Conservation (phyloP, 1,284 basidiomycete species). For the Anthracocystis walkeri region DNA sequence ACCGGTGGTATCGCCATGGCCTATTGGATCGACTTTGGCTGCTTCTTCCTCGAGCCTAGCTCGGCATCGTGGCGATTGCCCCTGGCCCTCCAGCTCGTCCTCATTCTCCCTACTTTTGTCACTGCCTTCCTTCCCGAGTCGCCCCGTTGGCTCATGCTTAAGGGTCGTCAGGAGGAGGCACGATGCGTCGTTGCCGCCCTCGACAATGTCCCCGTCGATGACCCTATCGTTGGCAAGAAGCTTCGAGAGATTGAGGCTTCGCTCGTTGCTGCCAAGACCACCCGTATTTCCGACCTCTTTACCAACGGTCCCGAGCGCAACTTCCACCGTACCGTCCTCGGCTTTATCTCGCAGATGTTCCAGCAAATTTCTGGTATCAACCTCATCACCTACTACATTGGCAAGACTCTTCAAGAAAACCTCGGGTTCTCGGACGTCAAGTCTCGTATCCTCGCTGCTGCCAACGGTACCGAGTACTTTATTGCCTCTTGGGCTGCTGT, state of each 20-base stretch:
- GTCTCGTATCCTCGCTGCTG: conserved; percentile 64
- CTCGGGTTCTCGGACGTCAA: conserved; percentile 58
- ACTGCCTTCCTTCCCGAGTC: conserved; percentile 67
- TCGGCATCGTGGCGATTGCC: conserved; percentile 63
- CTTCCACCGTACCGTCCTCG: conserved; percentile 65
- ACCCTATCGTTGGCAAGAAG: conserved; percentile 55
- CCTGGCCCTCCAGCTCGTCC: conserved; percentile 65
- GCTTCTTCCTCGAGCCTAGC: conserved; percentile 57
- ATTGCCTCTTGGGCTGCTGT: conserved; percentile 66
- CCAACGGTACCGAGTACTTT: conserved; percentile 68
- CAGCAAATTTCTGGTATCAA: conserved; percentile 68
- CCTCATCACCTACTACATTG: conserved; percentile 68
- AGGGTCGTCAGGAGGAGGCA: conserved; percentile 58
- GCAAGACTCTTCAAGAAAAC: conserved; percentile 63
- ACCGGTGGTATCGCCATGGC: conserved; percentile 61
- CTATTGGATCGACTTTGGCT: conserved; percentile 68
- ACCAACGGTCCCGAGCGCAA: conserved; percentile 65
- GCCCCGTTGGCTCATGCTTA: conserved; percentile 67
- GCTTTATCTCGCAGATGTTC: conserved; percentile 66
- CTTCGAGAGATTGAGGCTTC: conserved; percentile 59
- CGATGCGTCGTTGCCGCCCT: conserved; percentile 59
- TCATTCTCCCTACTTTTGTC: conserved; percentile 66
- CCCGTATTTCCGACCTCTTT: conserved; percentile 56
- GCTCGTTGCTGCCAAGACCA: conserved; percentile 43
- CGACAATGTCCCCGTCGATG: conserved; percentile 56